These are phyloP conservation scores for Eremochloa ophiuroides DNA, from an alignment of 176 grass and related monocot genomes.

Conservation along the genomic window DNA sequence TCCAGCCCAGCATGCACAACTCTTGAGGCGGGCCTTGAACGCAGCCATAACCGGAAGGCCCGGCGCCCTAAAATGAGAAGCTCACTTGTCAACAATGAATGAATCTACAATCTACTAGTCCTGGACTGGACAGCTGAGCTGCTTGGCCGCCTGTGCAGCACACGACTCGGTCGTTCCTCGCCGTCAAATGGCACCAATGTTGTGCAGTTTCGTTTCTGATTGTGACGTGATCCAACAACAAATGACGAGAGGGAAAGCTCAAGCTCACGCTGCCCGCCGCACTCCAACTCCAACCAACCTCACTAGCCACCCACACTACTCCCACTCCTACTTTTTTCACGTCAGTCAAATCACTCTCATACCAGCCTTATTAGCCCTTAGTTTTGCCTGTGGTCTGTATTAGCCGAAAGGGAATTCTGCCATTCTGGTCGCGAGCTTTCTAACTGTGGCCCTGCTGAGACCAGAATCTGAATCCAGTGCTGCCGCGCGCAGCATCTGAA, in stretches of 20 bases:
- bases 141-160: no score
- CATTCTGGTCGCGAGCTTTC: background rate
- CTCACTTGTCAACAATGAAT: background rate
- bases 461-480: background rate
- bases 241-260: no score
- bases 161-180: no score
- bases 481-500: background rate
- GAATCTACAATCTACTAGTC: background rate
- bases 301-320: no score
- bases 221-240: no score
- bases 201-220: no score
- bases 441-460: background rate
- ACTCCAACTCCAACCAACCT: no score
- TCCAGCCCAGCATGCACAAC: background rate
- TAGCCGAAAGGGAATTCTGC: background rate
- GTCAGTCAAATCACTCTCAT: background rate
- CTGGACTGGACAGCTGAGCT: background rate
- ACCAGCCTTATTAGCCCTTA: background rate
- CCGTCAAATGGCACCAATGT: no score
- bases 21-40: background rate
- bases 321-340: no score
- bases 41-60: background rate
- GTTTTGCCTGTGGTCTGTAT: background rate
- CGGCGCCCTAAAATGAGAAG: background rate
- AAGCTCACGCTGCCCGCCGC: no score